phyloP scores from a whole-genome alignment of 306 rosid genomes.

The Gastrolobium bilobum region DNA sequence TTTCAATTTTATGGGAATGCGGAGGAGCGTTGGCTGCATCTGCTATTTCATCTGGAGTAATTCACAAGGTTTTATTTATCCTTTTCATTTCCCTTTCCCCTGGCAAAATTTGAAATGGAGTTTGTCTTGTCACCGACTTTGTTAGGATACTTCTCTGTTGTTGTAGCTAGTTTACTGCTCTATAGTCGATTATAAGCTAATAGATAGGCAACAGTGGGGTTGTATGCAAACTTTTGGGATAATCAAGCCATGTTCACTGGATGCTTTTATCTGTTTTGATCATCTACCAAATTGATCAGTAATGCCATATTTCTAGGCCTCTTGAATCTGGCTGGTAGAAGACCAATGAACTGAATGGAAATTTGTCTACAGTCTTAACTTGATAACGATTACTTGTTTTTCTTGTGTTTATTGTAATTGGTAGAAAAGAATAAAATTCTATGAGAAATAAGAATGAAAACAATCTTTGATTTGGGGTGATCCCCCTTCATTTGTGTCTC shows the following conservation, averaged over 20 bases:
- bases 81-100: conserved; percentile 1
- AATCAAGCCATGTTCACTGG: neutral
- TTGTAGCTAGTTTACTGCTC: neutral
- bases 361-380: neutral
- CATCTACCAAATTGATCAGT: neutral
- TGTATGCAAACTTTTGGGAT: conserved; percentile 1
- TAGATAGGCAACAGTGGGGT: neutral
- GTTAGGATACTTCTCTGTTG: conserved; percentile 7
- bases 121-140: conserved; percentile 28
- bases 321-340: neutral
- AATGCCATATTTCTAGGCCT: conserved; percentile 29
- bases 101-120: conserved; percentile 26
- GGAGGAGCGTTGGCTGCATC: conserved; percentile 97
- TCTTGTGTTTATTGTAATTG: conserved; percentile 6
- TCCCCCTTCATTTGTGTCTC: neutral
- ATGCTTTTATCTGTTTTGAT: conserved; percentile 11
- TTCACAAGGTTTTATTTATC: conserved; percentile 73
- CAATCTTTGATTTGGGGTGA: conserved; percentile 6
- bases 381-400: conserved; percentile 10
- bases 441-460: conserved; percentile 27
- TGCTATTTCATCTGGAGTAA: conserved; percentile 89
- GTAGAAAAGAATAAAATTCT: conserved; percentile 3
- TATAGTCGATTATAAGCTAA: neutral
- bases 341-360: conserved; percentile 14
- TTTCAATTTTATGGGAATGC: conserved; percentile 94